Conservation (phyloP, 768 basidiomycete species). For the Sistotremastrum niveocremeum region DNA sequence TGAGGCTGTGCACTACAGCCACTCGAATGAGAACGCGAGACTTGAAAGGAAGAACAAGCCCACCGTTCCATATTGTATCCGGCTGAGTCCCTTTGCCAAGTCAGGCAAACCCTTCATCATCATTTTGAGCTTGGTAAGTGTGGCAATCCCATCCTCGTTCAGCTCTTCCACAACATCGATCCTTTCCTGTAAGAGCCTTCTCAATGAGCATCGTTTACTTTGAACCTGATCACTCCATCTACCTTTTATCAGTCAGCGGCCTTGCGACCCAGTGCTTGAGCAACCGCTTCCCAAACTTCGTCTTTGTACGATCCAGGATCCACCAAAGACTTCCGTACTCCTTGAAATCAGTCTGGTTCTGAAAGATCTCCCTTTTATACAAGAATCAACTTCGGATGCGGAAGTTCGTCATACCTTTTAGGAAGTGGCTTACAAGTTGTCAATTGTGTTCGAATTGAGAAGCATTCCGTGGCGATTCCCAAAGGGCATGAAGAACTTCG, state of each 20-base stretch:
- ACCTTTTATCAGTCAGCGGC: constrained; percentile 68
- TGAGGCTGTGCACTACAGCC: constrained; percentile 57
- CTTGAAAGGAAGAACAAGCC: constrained; percentile 6
- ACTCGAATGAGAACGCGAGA: not conserved
- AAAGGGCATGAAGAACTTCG: constrained; percentile 69
- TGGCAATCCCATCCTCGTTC: constrained; percentile 40
- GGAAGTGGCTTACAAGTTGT: constrained; percentile 42
- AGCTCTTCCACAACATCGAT: constrained; percentile 83
- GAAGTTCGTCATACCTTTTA: not conserved
- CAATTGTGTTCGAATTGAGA: constrained; percentile 75
- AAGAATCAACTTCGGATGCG: not conserved
- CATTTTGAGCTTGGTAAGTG: constrained; percentile 52
- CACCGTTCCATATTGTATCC: constrained; percentile 88
- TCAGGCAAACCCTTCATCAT: constrained; percentile 72
- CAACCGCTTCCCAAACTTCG: constrained; percentile 76
- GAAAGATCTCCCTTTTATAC: constrained; percentile 61
- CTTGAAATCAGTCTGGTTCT: constrained; percentile 73
- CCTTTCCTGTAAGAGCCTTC: constrained; percentile 60
- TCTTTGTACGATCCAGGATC: constrained; percentile 78
- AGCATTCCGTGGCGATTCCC: constrained; percentile 72
- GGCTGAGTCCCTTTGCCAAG: constrained; percentile 69
- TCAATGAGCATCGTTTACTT: not conserved
- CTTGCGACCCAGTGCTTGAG: constrained; percentile 77
- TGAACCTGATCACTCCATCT: constrained; percentile 8
- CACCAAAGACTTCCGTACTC: constrained; percentile 67